Conservation (phyloP, 805 yeast species). For the Sugiyamaella marilandica region DNA sequence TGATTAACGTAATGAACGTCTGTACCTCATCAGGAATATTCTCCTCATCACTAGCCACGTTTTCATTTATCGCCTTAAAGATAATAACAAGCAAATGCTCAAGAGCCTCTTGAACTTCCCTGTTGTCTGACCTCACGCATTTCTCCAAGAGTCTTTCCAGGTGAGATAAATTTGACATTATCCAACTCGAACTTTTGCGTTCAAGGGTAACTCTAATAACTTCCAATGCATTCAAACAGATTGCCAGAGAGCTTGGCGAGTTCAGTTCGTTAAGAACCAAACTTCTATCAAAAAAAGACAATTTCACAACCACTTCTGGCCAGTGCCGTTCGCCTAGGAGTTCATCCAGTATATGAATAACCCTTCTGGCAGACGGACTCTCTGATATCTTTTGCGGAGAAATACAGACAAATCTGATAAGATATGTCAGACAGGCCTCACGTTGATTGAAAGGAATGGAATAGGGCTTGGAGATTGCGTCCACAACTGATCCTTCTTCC, state of each 20-base stretch:
- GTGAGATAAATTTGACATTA: slow-evolving; percentile 60
- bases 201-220: slow-evolving; percentile 79
- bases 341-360: slow-evolving; percentile 70
- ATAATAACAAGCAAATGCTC: slow-evolving; percentile 9
- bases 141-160: slow-evolving; percentile 74
- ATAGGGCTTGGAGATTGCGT: slow-evolving; percentile 45
- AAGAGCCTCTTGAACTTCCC: slow-evolving; percentile 10
- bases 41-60: slow-evolving; percentile 38
- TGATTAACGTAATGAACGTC: slow-evolving; percentile 55
- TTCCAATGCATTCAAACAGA: slow-evolving; percentile 85
- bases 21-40: slow-evolving; percentile 60
- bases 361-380: slow-evolving; percentile 73
- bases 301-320: slow-evolving; percentile 84
- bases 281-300: slow-evolving; percentile 84
- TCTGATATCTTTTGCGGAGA: slow-evolving; percentile 82
- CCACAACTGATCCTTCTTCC: slow-evolving; percentile 7
- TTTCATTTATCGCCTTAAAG: slow-evolving; percentile 51
- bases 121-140: slow-evolving; percentile 70
- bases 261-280: slow-evolving; percentile 72
- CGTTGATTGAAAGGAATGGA: slow-evolving; percentile 70
- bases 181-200: slow-evolving; percentile 76
- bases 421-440: slow-evolving; percentile 85
- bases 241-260: slow-evolving; percentile 54
- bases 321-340: slow-evolving; percentile 69
- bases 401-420: slow-evolving; percentile 82